Conservation (phyloP, 257 asterid genomes). For the Leonotis leonurus region DNA sequence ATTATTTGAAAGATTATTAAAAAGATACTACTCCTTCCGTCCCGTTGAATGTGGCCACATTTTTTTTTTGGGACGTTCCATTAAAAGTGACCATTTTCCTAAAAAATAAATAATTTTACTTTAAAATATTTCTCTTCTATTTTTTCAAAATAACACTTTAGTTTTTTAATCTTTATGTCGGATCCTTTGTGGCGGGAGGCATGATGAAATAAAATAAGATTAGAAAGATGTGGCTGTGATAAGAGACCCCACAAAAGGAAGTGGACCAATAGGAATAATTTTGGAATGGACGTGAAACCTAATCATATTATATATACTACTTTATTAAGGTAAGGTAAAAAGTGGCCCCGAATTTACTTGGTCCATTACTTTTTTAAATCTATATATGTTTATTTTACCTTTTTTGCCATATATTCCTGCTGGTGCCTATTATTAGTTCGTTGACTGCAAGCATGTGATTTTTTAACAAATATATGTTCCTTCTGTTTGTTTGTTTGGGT, state of each 20-base stretch:
- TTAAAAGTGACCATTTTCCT: too few relatives aligned
- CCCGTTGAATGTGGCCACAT: too few relatives aligned
- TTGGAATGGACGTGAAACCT: not conserved
- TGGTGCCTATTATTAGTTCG: not conserved
- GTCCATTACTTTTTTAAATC: not conserved
- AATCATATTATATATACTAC: not conserved
- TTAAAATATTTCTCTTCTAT: too few relatives aligned
- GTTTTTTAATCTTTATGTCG: too few relatives aligned
- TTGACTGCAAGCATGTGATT: not conserved
- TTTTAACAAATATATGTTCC: not conserved
- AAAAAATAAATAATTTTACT: too few relatives aligned
- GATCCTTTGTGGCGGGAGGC: too few relatives aligned
- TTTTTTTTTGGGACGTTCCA: too few relatives aligned
- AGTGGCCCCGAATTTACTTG: constrained; percentile 1
- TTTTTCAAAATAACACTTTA: too few relatives aligned
- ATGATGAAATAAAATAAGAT: too few relatives aligned
- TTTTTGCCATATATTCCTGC: not conserved
- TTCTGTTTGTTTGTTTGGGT: not conserved
- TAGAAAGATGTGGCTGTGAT: not conserved
- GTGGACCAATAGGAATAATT: not conserved
- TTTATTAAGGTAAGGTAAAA: not conserved
- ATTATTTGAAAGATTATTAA: too few relatives aligned
- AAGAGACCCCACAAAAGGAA: constrained; percentile 6
- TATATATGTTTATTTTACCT: not conserved
- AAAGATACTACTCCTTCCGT: too few relatives aligned